Base-by-base conservation (phyloP, 140 eudicot species). In the Flaveria floridana region DNA sequence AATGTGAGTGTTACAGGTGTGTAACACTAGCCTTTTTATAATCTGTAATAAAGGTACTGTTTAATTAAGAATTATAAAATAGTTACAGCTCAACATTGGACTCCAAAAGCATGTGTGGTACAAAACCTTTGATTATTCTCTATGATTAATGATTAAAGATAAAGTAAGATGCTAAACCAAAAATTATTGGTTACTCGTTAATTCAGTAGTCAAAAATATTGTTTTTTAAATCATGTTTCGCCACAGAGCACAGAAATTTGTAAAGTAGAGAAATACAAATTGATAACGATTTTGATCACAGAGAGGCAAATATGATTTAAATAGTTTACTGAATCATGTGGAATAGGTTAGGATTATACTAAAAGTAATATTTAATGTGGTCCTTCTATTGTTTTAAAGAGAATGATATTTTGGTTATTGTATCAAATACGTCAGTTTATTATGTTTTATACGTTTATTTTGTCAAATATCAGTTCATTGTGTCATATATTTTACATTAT, bases 21-120 rank as follows among this genome's bases (percentile, higher is more conserved):
- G 63, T 73, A 2, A 79, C 72, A 72, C 78, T 18, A 51, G 42
- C 52, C 68, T 52, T 72, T 72, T 77, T 72, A 79, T 79, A 79
- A 2, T 42, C 41, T 23, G 42, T 57, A 56, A 23, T 10, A 25
- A 42, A n/a, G 18, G 46, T 12, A 3, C 11, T 52, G 0, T 41
- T 41, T 20, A 25, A 23, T 72, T 39, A 64, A 37, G 34, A 21
- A 39, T 53, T 41, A 51, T 23, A n/a, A 14, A 61, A 18, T 4
- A n/a, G 19, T 72, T 72, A 79, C 83, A 79, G 77, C 78, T 78
- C 72, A 61, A 46, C 73, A 63, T 61, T 19, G 78, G 83, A 79
- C 74, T 48, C 51, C 30, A 78, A 71, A 79, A 79, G 83, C 78
- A 72, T 53, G 78, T 71, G 72, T 65, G 69, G 68, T 64, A 72